Conservation (phyloP, 2,329 filamentous ascomycete species). For the Fusarium transvaalense region DNA sequence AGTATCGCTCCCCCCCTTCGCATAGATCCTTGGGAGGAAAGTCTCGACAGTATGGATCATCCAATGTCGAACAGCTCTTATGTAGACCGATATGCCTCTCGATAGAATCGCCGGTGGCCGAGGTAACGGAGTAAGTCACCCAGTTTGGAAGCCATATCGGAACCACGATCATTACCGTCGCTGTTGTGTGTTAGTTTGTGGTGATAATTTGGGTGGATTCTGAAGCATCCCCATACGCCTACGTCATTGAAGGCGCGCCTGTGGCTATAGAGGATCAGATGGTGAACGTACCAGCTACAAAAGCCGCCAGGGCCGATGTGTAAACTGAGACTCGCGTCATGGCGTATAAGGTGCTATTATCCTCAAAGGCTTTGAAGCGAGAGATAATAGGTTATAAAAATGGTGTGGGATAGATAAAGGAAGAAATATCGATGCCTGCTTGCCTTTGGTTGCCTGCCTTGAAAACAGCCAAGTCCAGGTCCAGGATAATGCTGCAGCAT, state of each 20-base stretch:
- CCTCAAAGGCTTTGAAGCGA: not conserved
- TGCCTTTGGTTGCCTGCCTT: slow-evolving; percentile 36
- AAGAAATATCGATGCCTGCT: slow-evolving; percentile 42
- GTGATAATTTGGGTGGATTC: slow-evolving; percentile 2
- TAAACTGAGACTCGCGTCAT: slow-evolving; percentile 63
- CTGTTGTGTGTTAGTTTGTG: slow-evolving; percentile 59
- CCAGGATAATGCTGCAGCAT: slow-evolving; percentile 32
- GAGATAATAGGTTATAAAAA: not conserved
- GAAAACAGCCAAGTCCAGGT: slow-evolving; percentile 27
- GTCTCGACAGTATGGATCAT: slow-evolving; percentile 68
- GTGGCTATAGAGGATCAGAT: slow-evolving; percentile 10
- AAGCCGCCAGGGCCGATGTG: slow-evolving; percentile 57
- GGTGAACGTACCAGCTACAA: slow-evolving; percentile 57
- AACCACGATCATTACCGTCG: slow-evolving; percentile 77
- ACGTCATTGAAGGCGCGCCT: slow-evolving; percentile 45
- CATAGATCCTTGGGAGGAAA: slow-evolving; percentile 54
- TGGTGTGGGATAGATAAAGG: slow-evolving; percentile 24
- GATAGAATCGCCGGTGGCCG: slow-evolving; percentile 60
- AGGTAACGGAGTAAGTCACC: slow-evolving; percentile 72
- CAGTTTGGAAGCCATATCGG: slow-evolving; percentile 78
- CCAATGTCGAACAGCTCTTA: slow-evolving; percentile 79
- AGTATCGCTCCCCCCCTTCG: slow-evolving; percentile 70
- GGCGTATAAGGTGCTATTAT: slow-evolving; percentile 20
- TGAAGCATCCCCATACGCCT: not conserved
- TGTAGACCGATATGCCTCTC: slow-evolving; percentile 81